Percentiles rank a stretch among this genome's conserved stretches.
phyloP scores from a whole-genome alignment of 306 rosid species.

The Urtica urens region DNA sequence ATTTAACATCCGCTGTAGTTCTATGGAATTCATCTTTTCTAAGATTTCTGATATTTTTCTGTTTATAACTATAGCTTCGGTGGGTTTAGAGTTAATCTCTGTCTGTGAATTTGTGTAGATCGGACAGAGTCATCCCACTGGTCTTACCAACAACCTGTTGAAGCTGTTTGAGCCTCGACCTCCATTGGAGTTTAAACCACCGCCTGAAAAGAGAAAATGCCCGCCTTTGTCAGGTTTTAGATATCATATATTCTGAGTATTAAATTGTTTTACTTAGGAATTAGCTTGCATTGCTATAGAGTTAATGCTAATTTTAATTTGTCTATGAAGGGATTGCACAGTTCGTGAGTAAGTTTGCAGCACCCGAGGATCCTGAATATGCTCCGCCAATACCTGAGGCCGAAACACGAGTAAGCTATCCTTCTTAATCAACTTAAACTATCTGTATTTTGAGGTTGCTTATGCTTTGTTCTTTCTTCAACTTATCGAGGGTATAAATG shows the following conservation, averaged over 20 bases:
- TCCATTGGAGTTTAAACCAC: constrained; percentile 87
- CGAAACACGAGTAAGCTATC: constrained; percentile 71
- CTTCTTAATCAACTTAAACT: background rate
- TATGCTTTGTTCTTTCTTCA: background rate
- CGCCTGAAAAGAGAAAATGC: constrained; percentile 91
- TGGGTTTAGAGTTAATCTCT: background rate
- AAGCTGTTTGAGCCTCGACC: constrained; percentile 98
- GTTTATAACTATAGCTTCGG: no score
- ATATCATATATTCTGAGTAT: no score
- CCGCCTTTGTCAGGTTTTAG: constrained; percentile 65
- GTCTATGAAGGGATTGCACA: constrained; percentile 68
- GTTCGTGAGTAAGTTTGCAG: constrained; percentile 70
- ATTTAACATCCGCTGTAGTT: no score
- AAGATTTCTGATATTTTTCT: no score
- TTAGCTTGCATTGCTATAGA: background rate
- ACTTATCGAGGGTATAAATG: no score
- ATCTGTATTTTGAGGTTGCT: background rate
- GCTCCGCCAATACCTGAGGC: constrained; percentile 53
- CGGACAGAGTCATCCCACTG: constrained; percentile 98
- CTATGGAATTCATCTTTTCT: no score
- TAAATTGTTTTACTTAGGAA: background rate
- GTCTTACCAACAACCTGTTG: constrained; percentile 73
- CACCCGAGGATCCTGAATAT: constrained; percentile 78
- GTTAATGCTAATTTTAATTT: background rate
- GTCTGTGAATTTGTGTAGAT: constrained; percentile 39